Evolutionary conservation across 192 early-diverging fungal genomes (phyloP).

Genomic region (Coemansia reversa): DNA sequence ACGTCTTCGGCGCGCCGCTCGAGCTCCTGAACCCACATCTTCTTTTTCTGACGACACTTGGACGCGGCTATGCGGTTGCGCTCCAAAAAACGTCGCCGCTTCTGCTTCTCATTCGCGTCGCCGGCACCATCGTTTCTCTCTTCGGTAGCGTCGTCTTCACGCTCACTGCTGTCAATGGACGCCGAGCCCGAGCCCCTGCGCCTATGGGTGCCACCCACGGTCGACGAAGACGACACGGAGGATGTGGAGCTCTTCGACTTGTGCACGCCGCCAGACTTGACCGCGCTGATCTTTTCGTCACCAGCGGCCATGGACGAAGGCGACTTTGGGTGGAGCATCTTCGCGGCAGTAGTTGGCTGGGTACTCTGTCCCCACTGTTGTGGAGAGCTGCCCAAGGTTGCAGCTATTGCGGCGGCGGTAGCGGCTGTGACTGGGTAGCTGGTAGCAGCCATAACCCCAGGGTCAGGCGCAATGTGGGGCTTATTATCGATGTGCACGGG

Average conservation of each 20-base stretch:
- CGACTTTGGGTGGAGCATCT: neutral
- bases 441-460: too few relatives aligned
- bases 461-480: too few relatives aligned
- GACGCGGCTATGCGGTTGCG: conserved; percentile 84
- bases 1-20: conserved; percentile 63
- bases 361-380: neutral
- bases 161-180: neutral
- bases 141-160: conserved; percentile 4
- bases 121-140: conserved; percentile 38
- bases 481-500: too few relatives aligned
- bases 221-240: conserved; percentile 5
- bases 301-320: neutral
- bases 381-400: neutral
- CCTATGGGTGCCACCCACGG: conserved; percentile 1
- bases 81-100: conserved; percentile 80
- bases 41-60: conserved; percentile 92
- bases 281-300: neutral
- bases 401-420: conserved; percentile 1
- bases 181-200: neutral
- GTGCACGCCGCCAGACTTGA: conserved; percentile 12
- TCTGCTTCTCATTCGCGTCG: conserved; percentile 56
- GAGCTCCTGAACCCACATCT: conserved; percentile 83
- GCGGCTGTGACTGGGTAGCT: too few relatives aligned
- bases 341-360: neutral
- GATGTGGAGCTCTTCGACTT: conserved; percentile 12